phyloP scores from a whole-genome alignment of 345 rosid genomes.

The Gossypium rotundifolium region DNA sequence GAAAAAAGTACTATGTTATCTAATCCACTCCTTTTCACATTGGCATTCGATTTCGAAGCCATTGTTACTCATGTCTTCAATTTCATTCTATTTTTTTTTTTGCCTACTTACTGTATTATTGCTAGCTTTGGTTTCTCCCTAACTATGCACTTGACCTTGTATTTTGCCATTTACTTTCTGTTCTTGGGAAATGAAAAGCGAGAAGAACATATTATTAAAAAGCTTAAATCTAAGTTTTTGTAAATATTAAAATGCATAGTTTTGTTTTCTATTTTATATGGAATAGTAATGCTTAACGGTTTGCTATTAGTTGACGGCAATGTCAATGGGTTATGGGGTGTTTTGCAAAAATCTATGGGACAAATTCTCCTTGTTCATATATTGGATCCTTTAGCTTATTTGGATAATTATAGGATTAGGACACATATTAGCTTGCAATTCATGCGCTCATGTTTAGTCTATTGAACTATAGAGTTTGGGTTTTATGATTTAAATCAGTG shows the following conservation, averaged over 20 bases:
- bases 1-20: conserved; percentile 27
- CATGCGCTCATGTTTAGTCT: conserved; percentile 62
- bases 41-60: neutral
- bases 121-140: neutral
- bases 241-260: neutral
- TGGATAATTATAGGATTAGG: neutral
- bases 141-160: no score
- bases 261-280: neutral
- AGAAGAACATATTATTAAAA: no score
- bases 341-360: neutral
- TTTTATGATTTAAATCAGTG: neutral
- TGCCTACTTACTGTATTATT: neutral
- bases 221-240: neutral
- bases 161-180: no score
- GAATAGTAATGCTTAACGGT: neutral
- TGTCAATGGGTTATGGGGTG: neutral
- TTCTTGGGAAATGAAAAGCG: no score
- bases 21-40: neutral
- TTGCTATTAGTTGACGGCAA: neutral
- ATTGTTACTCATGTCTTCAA: neutral
- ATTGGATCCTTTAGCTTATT: neutral
- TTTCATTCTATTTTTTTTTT: no score
- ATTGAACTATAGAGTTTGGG: conserved; percentile 62
- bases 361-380: neutral
- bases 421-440: conserved; percentile 30